Evolutionary conservation across 2,329 filamentous ascomycete genomes (phyloP), one percentile per base, ranked within the genome.

Genomic region (Fusarium sublunatum): DNA sequence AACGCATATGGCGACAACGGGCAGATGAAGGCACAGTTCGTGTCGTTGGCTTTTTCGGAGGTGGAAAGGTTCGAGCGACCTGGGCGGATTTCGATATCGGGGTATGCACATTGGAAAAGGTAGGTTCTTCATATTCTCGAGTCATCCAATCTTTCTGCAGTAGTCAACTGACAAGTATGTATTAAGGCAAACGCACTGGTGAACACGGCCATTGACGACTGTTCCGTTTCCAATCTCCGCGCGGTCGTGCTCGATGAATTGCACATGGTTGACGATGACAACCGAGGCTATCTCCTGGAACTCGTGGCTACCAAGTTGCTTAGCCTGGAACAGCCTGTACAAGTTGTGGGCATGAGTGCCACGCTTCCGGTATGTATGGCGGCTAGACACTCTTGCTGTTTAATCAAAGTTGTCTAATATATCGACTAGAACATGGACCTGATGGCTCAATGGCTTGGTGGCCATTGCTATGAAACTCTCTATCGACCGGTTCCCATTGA

Each of bases 261-360:
- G n/a, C 91, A 93, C 72, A 92, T 93, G 89, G 82, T 93, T 40
- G 88, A 92, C 67, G 91, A 93, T 71, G 88, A 89, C 61, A 84
- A 88, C 64, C 86, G 91, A 11, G 91, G 91, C 5, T 93, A 93
- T 71, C 80, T 93, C 2, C 78, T 93, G 51, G 91, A 93, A 71
- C 78, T 93, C 6, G 86, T 92, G 76, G 86, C 88, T 6, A 90
- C 89, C 4, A 93, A 93, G 70, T 71, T 93, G 28, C 76, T 92
- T n/a, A 84, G 87, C 53, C 75, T 93, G 22, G 87, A 86, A 25
- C 85, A 91, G 55, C 76, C 81, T 24, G 81, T 91, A 15, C 90
- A 93, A 70, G 87, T 93, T 19, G 78, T 92, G 55, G 90, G 89
- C 65, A 93, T 93, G 91, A 93, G 91, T 68, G 91, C 91, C 5